Evolutionary conservation across 495 filamentous ascomycete species (phyloP), one percentile per base, ranked within the genome.

Genomic region (Letharia lupina): DNA sequence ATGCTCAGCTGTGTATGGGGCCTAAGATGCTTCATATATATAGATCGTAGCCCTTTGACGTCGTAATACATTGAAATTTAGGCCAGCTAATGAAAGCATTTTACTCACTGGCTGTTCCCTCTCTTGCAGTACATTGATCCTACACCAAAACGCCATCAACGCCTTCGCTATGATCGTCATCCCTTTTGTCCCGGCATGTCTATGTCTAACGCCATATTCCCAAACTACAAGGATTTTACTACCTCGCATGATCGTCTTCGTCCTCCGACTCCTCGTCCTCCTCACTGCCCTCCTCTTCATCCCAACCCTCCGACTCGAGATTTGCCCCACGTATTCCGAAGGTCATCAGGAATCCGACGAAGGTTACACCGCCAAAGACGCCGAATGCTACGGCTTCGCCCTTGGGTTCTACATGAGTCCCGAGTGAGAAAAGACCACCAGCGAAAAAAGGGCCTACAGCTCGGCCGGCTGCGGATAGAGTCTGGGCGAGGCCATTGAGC

Each of bases 401-500:
- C 69, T 91, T 93, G 1, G 86, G 87, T 20, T 81, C 75, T 42
- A 96, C 79, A 37, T 82, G 78, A 0, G 84, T 86, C 0, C 88
- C 84, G 1, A 90, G 75, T 0, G 91, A 87, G 73, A 95, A 98
- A 0, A 98, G 77, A 4, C 86, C 84, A 2, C 94, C 94, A 0
- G 90, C 91, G 6, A 96, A 76, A 73, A 98, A 92, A 0, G 94
- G 94, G 0, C 94, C 95, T 1, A 90, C 81, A 41, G 93, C 91
- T 60, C 94, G 85, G 33, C 94, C 94, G 2, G 89, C 93, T 0
- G 95, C 94, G 11, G 91, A 94, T 4, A 98, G 84, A 0, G 91
- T 95, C 75, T 98, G 94, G 5, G 94, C 94, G 28, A 98, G 86
- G 40, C 94, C 94, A 68, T 98, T 96, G 40, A 98, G 78, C 1